Evolutionary conservation across 768 basidiomycete species (phyloP).

Genomic region (Clitopilus passeckerianus): DNA sequence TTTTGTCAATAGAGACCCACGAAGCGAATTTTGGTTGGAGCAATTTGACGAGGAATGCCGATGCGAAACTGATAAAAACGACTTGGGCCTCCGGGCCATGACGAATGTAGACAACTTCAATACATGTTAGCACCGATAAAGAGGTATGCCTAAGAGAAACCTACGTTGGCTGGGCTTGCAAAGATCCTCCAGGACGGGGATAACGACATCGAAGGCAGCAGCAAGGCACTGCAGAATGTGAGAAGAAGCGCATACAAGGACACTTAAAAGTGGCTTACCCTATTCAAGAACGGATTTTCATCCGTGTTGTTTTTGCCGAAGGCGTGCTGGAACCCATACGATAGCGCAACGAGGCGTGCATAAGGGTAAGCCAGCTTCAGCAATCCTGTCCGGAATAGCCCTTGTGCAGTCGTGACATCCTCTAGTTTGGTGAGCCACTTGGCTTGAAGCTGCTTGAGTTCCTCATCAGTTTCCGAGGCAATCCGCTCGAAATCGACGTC

Average conservation of each 20-base stretch:
- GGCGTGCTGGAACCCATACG: slow-evolving; percentile 74
- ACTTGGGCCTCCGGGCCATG: slow-evolving; percentile 79
- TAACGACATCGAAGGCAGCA: slow-evolving; percentile 64
- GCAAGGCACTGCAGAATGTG: slow-evolving; percentile 46
- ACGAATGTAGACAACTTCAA: slow-evolving; percentile 49
- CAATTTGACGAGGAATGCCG: slow-evolving; percentile 84
- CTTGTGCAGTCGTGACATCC: slow-evolving; percentile 50
- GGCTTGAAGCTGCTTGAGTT: slow-evolving; percentile 48
- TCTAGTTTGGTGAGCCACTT: slow-evolving; percentile 54
- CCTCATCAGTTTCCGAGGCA: slow-evolving; percentile 66
- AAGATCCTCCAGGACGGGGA: slow-evolving; percentile 53
- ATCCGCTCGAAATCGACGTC: slow-evolving; percentile 58
- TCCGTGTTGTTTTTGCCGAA: slow-evolving; percentile 57
- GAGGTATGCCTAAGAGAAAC: slow-evolving; percentile 13
- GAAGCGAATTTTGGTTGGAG: slow-evolving; percentile 70
- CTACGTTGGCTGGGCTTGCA: slow-evolving; percentile 51
- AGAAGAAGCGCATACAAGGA: not conserved
- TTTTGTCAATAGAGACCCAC: slow-evolving; percentile 54
- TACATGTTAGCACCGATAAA: slow-evolving; percentile 7
- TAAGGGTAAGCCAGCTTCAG: slow-evolving; percentile 64
- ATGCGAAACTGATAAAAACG: slow-evolving; percentile 77
- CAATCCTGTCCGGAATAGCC: slow-evolving; percentile 56
- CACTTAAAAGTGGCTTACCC: slow-evolving; percentile 38
- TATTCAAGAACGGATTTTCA: slow-evolving; percentile 61
- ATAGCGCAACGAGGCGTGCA: slow-evolving; percentile 61